Evolutionary conservation across 2,329 filamentous ascomycete genomes (phyloP).

Genomic region (Cytospora chrysosperma): DNA sequence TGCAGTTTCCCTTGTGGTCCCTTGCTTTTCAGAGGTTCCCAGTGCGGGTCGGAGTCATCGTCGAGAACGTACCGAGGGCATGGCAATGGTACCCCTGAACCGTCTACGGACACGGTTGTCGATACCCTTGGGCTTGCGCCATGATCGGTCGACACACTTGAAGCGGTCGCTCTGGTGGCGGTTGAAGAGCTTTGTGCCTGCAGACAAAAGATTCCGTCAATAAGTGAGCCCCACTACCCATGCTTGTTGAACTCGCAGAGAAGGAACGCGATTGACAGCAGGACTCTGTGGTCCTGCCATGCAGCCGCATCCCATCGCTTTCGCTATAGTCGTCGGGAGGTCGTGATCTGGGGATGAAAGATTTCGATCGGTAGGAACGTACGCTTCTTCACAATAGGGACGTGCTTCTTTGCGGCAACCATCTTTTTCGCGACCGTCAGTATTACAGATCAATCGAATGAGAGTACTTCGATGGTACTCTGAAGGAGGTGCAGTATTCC

Average conservation of each 20-base stretch:
- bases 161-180: slow-evolving; percentile 98
- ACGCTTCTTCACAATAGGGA: slow-evolving; percentile 99
- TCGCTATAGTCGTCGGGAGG: slow-evolving; percentile 3
- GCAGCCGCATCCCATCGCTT: not conserved
- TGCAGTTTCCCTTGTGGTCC: not conserved
- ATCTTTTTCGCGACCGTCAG: slow-evolving; percentile 58
- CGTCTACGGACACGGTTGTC: slow-evolving; percentile 96
- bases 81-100: slow-evolving; percentile 92
- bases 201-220: slow-evolving; percentile 42
- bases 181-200: slow-evolving; percentile 91
- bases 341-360: slow-evolving; percentile 22
- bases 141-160: slow-evolving; percentile 85
- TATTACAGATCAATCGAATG: not conserved
- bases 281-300: not conserved
- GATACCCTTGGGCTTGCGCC: slow-evolving; percentile 99
- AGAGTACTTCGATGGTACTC: not conserved
- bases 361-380: slow-evolving; percentile 50
- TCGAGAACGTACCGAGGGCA: slow-evolving; percentile 84
- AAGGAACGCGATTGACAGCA: slow-evolving; percentile 17
- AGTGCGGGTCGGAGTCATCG: not conserved
- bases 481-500: not conserved
- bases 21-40: not conserved
- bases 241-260: slow-evolving; percentile 15
- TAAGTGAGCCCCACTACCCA: slow-evolving; percentile 27
- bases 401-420: slow-evolving; percentile 99